phyloP scores from a whole-genome alignment of 2,329 filamentous ascomycete species.

The Aspergillus sp. region DNA sequence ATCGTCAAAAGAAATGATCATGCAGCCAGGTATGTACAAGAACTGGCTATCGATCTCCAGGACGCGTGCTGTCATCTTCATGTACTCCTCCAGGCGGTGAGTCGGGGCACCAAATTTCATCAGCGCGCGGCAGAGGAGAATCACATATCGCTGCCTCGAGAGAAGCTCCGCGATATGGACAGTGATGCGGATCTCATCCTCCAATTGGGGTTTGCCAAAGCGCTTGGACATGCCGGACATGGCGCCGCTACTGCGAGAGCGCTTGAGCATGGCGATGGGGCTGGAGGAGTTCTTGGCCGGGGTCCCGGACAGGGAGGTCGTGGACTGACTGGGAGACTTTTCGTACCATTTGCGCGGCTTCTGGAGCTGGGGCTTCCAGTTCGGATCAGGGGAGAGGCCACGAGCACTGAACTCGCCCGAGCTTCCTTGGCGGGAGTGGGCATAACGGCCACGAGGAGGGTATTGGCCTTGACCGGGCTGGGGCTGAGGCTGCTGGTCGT shows the following conservation, averaged over 20 bases:
- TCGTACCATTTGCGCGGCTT: slow-evolving; percentile 37
- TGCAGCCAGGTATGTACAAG: slow-evolving; percentile 85
- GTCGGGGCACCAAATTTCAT: slow-evolving; percentile 93
- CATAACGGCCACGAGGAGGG: slow-evolving; percentile 18
- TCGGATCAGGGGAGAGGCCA: slow-evolving; percentile 27
- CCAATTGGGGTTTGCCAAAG: slow-evolving; percentile 27
- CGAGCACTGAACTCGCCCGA: slow-evolving; percentile 25
- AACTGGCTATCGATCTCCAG: slow-evolving; percentile 89
- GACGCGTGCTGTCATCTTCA: slow-evolving; percentile 83
- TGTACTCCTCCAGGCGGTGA: slow-evolving; percentile 85
- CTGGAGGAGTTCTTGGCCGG: slow-evolving; percentile 24
- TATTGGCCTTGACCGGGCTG: slow-evolving; percentile 13
- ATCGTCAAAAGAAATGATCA: slow-evolving; percentile 85
- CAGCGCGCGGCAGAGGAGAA: slow-evolving; percentile 78
- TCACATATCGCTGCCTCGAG: slow-evolving; percentile 75
- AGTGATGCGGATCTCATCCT: slow-evolving; percentile 56
- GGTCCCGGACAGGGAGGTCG: slow-evolving; percentile 26
- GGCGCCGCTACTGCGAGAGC: slow-evolving; percentile 32
- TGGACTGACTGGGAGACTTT: slow-evolving; percentile 32
- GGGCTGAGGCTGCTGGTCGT: slow-evolving; percentile 47
- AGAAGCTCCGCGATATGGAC: slow-evolving; percentile 66
- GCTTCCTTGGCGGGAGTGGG: slow-evolving; percentile 26
- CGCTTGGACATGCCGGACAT: slow-evolving; percentile 22
- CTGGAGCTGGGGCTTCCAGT: slow-evolving; percentile 23
- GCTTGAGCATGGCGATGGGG: slow-evolving; percentile 27